Evolutionary conservation across 805 yeast species (phyloP), one percentile per base, ranked within the genome.

Genomic region (Saturnispora besseyi): DNA sequence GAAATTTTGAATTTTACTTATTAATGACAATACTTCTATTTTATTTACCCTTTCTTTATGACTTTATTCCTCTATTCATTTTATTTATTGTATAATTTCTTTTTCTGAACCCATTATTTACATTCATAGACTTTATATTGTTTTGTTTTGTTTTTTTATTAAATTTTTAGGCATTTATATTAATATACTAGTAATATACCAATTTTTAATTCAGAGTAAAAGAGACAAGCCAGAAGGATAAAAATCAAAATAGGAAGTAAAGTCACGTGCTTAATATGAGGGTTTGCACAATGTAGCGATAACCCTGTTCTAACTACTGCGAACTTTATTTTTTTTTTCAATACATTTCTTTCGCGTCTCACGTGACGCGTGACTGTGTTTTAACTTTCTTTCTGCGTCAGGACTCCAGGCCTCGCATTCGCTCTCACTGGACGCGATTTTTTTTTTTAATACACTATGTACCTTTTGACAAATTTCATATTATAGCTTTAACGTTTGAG

Each of bases 301-400:
- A 24, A 42, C 34, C 40, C 40, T 36, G 24, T 1, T 15, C 3
- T 7, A 18, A 10, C 11, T 13, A 9, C 13, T 32, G 13, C 4
- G 7, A 32, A 6, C 10, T 32, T 32, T 11, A 9, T 32, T 30
- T 13, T 24, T 24, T 24, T 15, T 2, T 33, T 8, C 5, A 10
- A 15, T 15, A 28, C 26, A 26, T 38, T 22, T 22, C 8, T 21
- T 22, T 22, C 28, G 28, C 45, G 45, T 15, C 21, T 42, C 28
- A 42, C 45, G 45, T 42, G 33, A 26, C 6, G 4, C 21, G 50
- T 47, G 50, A 47, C 50, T 47, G 50, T 15, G 34, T 47, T 46
- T 47, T 47, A 31, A 8, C 9, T 13, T 22, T 5, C 15, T 12
- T 22, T 29, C 6, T 26, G 29, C 29, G 29, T 22, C 24, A 26